phyloP scores from a whole-genome alignment of 164 flowering plant genomes.

The Vitis vinifera region DNA sequence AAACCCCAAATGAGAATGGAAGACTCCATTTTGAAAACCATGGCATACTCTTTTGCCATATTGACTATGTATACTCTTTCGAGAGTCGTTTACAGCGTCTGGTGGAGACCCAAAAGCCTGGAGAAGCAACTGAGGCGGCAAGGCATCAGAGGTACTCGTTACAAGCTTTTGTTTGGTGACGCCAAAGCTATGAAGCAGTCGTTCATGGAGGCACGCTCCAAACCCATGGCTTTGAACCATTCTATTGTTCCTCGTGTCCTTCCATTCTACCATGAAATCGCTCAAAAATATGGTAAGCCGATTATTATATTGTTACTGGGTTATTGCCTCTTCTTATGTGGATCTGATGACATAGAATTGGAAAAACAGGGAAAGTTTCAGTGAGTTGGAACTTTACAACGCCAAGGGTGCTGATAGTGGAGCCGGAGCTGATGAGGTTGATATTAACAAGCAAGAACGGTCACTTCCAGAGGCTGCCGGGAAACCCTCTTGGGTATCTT shows the following conservation, averaged over 20 bases:
- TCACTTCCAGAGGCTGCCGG: constrained; percentile 37
- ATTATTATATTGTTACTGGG: too few relatives aligned
- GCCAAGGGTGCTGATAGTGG: constrained; percentile 41
- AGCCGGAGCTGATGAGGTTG: constrained; percentile 39
- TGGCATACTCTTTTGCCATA: not conserved
- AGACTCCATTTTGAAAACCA: not conserved
- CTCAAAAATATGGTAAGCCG: constrained; percentile 39
- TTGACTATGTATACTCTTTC: constrained; percentile 12
- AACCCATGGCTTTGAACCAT: constrained; percentile 40
- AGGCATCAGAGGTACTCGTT: constrained; percentile 45
- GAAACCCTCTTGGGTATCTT: constrained; percentile 29
- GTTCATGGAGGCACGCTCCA: constrained; percentile 37
- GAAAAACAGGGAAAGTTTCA: constrained; percentile 34
- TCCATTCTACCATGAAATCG: constrained; percentile 23
- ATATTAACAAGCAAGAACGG: constrained; percentile 29
- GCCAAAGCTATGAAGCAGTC: constrained; percentile 25
- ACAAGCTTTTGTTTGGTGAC: constrained; percentile 44
- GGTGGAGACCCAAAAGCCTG: constrained; percentile 51
- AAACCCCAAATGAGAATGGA: not conserved
- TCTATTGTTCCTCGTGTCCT: constrained; percentile 31
- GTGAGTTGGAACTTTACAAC: constrained; percentile 35
- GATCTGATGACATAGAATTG: not conserved
- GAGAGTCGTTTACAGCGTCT: constrained; percentile 22
- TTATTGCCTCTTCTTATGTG: not conserved
- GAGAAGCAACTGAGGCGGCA: constrained; percentile 37